Evolutionary conservation across 2,329 filamentous ascomycete species (phyloP), one percentile per base, ranked within the genome.

Genomic region (Tolypocladium sp.): DNA sequence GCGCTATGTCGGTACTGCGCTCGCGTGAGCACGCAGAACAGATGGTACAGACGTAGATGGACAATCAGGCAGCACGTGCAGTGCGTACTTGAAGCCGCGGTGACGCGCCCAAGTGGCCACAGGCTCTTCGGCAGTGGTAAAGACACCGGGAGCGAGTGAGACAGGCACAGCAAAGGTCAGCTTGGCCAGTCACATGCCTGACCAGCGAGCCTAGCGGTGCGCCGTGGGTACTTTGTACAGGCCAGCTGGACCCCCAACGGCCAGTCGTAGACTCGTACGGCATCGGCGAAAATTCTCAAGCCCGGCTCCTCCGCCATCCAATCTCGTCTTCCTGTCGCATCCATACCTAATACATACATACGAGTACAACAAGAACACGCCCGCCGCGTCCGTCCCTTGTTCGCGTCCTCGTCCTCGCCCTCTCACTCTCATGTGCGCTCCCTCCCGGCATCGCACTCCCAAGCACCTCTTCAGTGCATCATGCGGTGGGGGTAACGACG

Each of bases 401-500:
- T 56, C 59, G 60, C 61, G 59, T 63, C 56, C 60, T 57, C 56
- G 57, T 61, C 51, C 58, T 65, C 55, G 49, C 27, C n/a, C 49
- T 52, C 27, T n/a, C 27, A 13, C 57, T 61, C 56, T 46, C 56
- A 55, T 58, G 58, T 59, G 55, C 59, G 41, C 35, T 53, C 20
- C 56, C 55, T 38, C 58, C 57, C 49, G 55, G 49, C 53, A 54
- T 55, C 57, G 44, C 51, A 46, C 55, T 17, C 44, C 35, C 20
- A 33, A 53, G 49, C 56, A n/a, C 37, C 58, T 49, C 59, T 62
- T 59, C 60, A 68, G 66, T 63, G 66, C 74, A 78, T 71, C 68
- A 85, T 86, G 83, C 79, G 77, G 83, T 77, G 79, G 71, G 69
- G 71, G 82, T 82, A 78, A 74, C 69, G 64, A 74, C 69, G 64